phyloP scores from a whole-genome alignment of 2,329 filamentous ascomycete species.

The Ophiostoma ips region DNA sequence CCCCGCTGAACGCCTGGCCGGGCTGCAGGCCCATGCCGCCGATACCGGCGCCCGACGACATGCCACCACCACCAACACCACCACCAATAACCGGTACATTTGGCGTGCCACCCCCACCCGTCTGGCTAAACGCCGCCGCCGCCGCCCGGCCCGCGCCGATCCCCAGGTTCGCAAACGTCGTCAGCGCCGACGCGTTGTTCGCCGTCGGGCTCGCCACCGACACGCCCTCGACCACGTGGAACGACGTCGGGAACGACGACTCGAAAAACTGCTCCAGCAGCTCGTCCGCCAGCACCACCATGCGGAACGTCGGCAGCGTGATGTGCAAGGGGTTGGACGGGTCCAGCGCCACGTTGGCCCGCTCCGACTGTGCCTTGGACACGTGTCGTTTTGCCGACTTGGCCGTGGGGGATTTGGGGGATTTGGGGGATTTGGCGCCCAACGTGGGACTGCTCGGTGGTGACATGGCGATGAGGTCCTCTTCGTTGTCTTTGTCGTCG shows the following conservation, averaged over 20 bases:
- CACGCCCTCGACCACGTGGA: slow-evolving; percentile 63
- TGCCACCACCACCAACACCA: too few species aligned
- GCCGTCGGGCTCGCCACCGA: slow-evolving; percentile 21
- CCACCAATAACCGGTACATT: too few species aligned
- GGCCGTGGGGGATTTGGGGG: background rate
- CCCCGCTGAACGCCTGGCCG: slow-evolving; percentile 26
- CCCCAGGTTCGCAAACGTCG: slow-evolving; percentile 66
- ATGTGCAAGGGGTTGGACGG: slow-evolving; percentile 89
- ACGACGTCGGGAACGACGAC: slow-evolving; percentile 82
- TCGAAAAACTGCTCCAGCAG: slow-evolving; percentile 95
- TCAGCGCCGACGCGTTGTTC: slow-evolving; percentile 54
- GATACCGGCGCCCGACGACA: background rate
- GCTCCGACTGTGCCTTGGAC: slow-evolving; percentile 55
- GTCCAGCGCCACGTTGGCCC: slow-evolving; percentile 76
- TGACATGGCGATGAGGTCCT: slow-evolving; percentile 45
- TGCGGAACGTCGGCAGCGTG: slow-evolving; percentile 92
- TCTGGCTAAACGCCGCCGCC: slow-evolving; percentile 25
- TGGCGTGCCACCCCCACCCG: slow-evolving; percentile 18
- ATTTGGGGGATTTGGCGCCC: slow-evolving; percentile 22
- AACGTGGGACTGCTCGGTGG: slow-evolving; percentile 24
- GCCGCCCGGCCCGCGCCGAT: slow-evolving; percentile 23
- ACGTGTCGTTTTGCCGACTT: slow-evolving; percentile 21
- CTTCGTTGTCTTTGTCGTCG: slow-evolving; percentile 18
- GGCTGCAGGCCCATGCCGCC: background rate
- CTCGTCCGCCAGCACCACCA: slow-evolving; percentile 95